Evolutionary conservation across 2,329 filamentous ascomycete species (phyloP), one percentile per base, ranked within the genome.

Genomic region (Lomentospora prolificans): DNA sequence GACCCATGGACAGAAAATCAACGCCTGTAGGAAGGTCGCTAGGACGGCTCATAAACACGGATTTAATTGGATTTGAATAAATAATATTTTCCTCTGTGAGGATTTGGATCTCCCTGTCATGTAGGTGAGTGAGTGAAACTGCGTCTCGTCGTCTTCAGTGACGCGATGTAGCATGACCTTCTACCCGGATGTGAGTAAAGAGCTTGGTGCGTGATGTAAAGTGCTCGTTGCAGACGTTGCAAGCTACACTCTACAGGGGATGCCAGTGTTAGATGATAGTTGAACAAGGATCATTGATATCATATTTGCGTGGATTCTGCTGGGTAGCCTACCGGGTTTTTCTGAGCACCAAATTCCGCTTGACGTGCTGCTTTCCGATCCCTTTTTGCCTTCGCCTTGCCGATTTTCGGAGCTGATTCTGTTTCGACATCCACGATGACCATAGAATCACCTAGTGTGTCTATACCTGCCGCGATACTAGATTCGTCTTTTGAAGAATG

Each of bases 111-210:
- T n/a, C n/a, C n/a, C n/a, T n/a, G n/a, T n/a, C n/a, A n/a, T n/a
- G n/a, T n/a, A n/a, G n/a, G n/a, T n/a, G n/a, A n/a, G n/a, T n/a
- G n/a, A n/a, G n/a, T n/a, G n/a, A n/a, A n/a, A n/a, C n/a, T n/a
- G n/a, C n/a, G n/a, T n/a, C n/a, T n/a, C n/a, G n/a, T n/a, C n/a
- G n/a, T n/a, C n/a, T n/a, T 33, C 30, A 33, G 30, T 6, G 12
- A 33, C 7, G 25, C 65, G 2, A 74, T 28, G 82, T 79, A 4
- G 85, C 86, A 70, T 94, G 88, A 8, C 72, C 72, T 17, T 80
- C 70, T 8, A 84, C 78, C 59, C 82, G 80, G 57, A 94, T 76
- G 67, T 95, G 90, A 54, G 79, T 74, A 66, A 92, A 92, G 17
- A 95, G 70, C 61, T 82, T 84, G 4, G 81, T 86, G 61, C 83